Base-by-base conservation (phyloP, 805 yeast genomes). In the Wickerhamomyces sydowiorum region DNA sequence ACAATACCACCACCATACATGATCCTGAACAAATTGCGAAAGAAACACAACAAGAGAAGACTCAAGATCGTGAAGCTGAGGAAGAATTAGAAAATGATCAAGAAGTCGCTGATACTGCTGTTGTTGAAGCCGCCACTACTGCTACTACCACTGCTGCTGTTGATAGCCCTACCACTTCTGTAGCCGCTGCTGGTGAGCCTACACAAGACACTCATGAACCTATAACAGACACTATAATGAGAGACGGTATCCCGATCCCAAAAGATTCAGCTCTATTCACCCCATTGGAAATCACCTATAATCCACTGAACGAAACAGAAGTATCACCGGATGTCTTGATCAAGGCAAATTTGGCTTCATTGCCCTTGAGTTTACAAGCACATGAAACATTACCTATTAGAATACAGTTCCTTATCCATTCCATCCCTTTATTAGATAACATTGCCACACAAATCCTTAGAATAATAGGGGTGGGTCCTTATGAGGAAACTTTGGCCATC, bases 401-500 rank as follows among this genome's bases (percentile, higher is more conserved):
- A 52, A 72, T 80, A 17, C 88, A 83, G 54, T 65, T 84, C 32
- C 65, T 81, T 23, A 66, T 84, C 41, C 80, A 82, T 50, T 74
- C 89, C 0, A 62, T 89, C 33, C 90, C 95, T 0, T 75, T 86
- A 1, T 64, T 90, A 45, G 96, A 89, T 56, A 86, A 86, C 50
- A 69, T 90, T 40, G 78, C 96, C 0, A 76, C 89, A 1, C 97
- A 90, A 57, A 67, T 90, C 17, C 66, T 90, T 41, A 70, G 93
- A 47, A 69, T 82, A 2, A 76, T 89, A 30, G 83, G 86, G 8
- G 70, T 76, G 21, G 84, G 84, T 5, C 84, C 95, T 4, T 83
- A 84, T 54, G 87, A 86, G 53, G 86, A 83, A 38, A 76, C 86
- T 8, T 69, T 86, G 51, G 81, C 79, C 36, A 66, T 85, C 29